Evolutionary conservation across 495 filamentous ascomycete species (phyloP).

Genomic region (Bombardia bombarda): DNA sequence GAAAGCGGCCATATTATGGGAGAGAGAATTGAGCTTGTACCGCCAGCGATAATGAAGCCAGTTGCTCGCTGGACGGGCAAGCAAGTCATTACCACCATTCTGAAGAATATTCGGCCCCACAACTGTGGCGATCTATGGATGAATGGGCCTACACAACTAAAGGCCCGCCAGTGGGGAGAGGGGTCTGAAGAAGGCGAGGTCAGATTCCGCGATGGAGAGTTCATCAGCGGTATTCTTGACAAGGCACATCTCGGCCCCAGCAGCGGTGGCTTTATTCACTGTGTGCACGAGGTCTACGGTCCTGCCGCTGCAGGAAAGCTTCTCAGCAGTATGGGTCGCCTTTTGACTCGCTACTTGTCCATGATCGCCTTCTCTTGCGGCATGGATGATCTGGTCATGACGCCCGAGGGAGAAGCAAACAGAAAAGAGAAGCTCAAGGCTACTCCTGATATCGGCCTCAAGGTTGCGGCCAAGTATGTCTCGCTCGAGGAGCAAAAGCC

Average conservation of each 20-base stretch:
- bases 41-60: conserved; percentile 78
- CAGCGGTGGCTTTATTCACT: conserved; percentile 81
- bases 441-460: conserved; percentile 65
- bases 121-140: conserved; percentile 72
- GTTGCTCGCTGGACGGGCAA: conserved; percentile 90
- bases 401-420: conserved; percentile 64
- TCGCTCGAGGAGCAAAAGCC: conserved; percentile 61
- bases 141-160: conserved; percentile 66
- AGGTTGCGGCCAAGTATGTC: conserved; percentile 85
- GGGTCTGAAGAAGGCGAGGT: conserved; percentile 63
- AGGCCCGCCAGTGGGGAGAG: conserved; percentile 63
- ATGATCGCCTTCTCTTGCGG: conserved; percentile 96
- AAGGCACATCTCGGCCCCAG: conserved; percentile 90
- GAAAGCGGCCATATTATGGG: conserved; percentile 72
- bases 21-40: conserved; percentile 65
- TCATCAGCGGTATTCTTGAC: conserved; percentile 86
- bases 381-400: conserved; percentile 91
- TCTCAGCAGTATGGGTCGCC: conserved; percentile 78
- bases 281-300: conserved; percentile 89
- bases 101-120: conserved; percentile 79
- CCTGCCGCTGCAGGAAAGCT: conserved; percentile 76
- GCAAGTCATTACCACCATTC: conserved; percentile 86
- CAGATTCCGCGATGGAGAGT: conserved; percentile 76
- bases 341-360: conserved; percentile 81
- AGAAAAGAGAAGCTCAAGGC: conserved; percentile 62